Conservation (phyloP, 1,139 yeast species). For the Lizanozyma gosingica region DNA sequence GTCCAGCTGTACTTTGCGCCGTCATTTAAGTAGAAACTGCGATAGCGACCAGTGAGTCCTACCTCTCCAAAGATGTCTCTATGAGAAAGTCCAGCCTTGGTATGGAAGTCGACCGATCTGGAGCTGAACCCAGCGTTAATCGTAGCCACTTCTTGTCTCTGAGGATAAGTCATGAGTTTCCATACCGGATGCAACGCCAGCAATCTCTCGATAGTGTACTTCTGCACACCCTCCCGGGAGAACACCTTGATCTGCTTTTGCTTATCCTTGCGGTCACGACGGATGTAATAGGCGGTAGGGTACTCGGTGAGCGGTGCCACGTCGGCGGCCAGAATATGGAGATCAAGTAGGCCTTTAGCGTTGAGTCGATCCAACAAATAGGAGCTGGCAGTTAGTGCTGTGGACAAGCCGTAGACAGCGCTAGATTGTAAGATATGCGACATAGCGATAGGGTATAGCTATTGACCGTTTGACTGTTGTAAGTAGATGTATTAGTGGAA, state of each 20-base stretch:
- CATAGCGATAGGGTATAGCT: too few relatives aligned
- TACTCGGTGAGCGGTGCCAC: constrained; percentile 27
- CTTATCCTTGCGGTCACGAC: constrained; percentile 41
- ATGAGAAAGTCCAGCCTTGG: constrained; percentile 36
- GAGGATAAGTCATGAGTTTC: constrained; percentile 38
- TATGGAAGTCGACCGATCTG: constrained; percentile 43
- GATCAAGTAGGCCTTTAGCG: constrained; percentile 23
- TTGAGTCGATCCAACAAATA: constrained; percentile 31
- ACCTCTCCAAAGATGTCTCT: constrained; percentile 28
- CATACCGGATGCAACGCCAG: constrained; percentile 44
- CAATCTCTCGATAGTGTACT: constrained; percentile 43
- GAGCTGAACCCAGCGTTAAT: constrained; percentile 39
- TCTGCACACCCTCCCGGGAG: constrained; percentile 29
- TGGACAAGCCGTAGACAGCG: constrained; percentile 32
- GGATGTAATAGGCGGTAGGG: constrained; percentile 34
- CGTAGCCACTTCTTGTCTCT: constrained; percentile 41
- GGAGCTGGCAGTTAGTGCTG: constrained; percentile 27
- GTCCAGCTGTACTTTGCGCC: constrained; percentile 52
- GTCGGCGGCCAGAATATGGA: constrained; percentile 27
- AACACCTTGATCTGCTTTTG: constrained; percentile 41
- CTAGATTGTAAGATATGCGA: constrained; percentile 27
- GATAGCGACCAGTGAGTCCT: constrained; percentile 26
- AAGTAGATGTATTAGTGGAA: too few relatives aligned
- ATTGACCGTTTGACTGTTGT: too few relatives aligned
- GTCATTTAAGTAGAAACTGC: constrained; percentile 39